phyloP scores from a whole-genome alignment of 805 yeast species.

The Ogataea nakhonphanomensis region DNA sequence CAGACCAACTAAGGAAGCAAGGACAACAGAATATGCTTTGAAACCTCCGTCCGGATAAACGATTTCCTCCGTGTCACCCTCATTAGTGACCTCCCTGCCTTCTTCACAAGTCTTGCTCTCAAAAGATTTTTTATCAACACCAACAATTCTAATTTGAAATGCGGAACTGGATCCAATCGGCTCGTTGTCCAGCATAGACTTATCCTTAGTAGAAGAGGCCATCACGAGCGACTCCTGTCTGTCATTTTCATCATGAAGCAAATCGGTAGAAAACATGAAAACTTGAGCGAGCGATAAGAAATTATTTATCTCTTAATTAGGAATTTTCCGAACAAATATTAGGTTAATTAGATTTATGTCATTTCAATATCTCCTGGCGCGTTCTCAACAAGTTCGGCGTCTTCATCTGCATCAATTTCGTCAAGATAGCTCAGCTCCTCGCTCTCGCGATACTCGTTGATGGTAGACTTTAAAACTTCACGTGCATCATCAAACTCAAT shows the following conservation, averaged over 20 bases:
- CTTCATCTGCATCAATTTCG: slow-evolving; percentile 38
- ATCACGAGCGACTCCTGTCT: slow-evolving; percentile 6
- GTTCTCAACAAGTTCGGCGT: slow-evolving; percentile 6
- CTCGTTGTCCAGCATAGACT: slow-evolving; percentile 5
- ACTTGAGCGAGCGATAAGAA: background rate
- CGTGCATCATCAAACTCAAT: slow-evolving; percentile 46
- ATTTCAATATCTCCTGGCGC: slow-evolving; percentile 6
- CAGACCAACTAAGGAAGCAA: slow-evolving; percentile 59
- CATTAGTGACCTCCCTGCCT: background rate
- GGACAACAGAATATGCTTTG: slow-evolving; percentile 38
- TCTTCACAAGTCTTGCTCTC: background rate
- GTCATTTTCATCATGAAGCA: background rate
- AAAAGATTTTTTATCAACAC: background rate
- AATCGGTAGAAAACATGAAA: slow-evolving; percentile 5
- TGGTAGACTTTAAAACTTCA: slow-evolving; percentile 43
- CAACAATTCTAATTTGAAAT: background rate
- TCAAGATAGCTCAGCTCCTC: slow-evolving; percentile 44
- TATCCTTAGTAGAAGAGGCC: background rate
- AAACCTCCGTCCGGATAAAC: slow-evolving; percentile 61
- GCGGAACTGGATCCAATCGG: slow-evolving; percentile 7
- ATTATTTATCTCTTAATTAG: background rate
- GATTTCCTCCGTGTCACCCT: slow-evolving; percentile 1
- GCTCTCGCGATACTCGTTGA: slow-evolving; percentile 45
- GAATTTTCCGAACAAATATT: slow-evolving; percentile 2
- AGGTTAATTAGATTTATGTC: slow-evolving; percentile 1